These are phyloP conservation scores for Trichoderma sp. DNA, from an alignment of 2,329 filamentous ascomycete genomes.

Conservation along the genomic window DNA sequence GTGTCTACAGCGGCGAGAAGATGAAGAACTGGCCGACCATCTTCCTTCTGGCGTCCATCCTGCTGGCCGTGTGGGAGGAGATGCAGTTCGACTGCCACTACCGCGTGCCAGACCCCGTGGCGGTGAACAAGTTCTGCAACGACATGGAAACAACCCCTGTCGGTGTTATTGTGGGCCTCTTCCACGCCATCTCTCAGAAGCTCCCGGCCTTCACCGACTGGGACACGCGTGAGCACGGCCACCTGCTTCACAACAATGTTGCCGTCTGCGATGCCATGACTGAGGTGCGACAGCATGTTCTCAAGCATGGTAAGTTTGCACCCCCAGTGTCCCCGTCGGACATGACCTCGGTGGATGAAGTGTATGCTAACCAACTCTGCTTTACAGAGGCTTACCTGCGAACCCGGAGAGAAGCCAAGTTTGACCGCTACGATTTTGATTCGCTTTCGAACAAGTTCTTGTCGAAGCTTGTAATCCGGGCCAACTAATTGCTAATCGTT, in stretches of 20 bases:
- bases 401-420: slow-evolving; percentile 75
- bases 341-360: background rate
- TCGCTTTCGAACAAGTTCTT: slow-evolving; percentile 96
- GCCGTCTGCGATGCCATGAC: slow-evolving; percentile 96
- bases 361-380: slow-evolving; percentile 32
- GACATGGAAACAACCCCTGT: slow-evolving; percentile 98
- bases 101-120: slow-evolving; percentile 79
- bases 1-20: slow-evolving; percentile 94
- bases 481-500: slow-evolving; percentile 62
- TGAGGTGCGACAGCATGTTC: slow-evolving; percentile 88
- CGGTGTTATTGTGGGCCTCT: slow-evolving; percentile 92
- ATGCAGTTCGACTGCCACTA: slow-evolving; percentile 99
- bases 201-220: slow-evolving; percentile 89
- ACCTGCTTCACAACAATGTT: slow-evolving; percentile 84
- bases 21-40: slow-evolving; percentile 99
- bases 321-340: background rate
- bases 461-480: slow-evolving; percentile 92
- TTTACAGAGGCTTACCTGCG: slow-evolving; percentile 82
- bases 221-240: slow-evolving; percentile 89
- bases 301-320: slow-evolving; percentile 78
- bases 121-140: slow-evolving; percentile 90
- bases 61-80: slow-evolving; percentile 95
- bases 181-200: slow-evolving; percentile 98
- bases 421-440: slow-evolving; percentile 91
- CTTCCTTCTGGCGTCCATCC: slow-evolving; percentile 92